phyloP scores from a whole-genome alignment of 805 yeast species.

The Candida succiphila region DNA sequence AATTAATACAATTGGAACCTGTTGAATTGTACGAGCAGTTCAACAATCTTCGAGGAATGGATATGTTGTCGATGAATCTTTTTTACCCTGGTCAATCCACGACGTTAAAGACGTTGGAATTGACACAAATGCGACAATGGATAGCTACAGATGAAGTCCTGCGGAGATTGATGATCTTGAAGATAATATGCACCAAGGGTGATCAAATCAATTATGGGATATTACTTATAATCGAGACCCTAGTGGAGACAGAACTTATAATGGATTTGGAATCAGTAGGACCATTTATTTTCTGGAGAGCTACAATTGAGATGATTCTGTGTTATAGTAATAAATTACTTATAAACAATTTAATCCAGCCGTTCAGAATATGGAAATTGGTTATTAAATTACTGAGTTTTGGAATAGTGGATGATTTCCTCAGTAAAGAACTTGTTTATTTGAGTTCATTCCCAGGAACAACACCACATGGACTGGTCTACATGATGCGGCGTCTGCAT shows the following conservation, averaged over 20 bases:
- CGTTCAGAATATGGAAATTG: constrained; percentile 12
- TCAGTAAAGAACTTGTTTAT: constrained; percentile 15
- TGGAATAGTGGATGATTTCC: constrained; percentile 11
- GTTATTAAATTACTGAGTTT: constrained; percentile 6
- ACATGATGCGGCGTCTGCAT: no score
- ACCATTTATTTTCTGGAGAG: constrained; percentile 16
- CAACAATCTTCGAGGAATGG: constrained; percentile 6
- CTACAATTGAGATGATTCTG: constrained; percentile 30
- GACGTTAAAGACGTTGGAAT: not conserved
- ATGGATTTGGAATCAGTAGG: constrained; percentile 16
- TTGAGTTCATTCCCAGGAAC: constrained; percentile 10
- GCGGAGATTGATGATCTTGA: constrained; percentile 1
- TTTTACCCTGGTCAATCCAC: constrained; percentile 7
- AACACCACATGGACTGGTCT: constrained; percentile 11
- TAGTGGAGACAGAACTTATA: constrained; percentile 29
- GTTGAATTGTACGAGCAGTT: constrained; percentile 6
- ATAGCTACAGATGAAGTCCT: constrained; percentile 12
- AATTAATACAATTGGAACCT: no score
- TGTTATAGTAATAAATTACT: no score
- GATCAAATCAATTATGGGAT: constrained; percentile 26
- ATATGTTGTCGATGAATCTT: constrained; percentile 11
- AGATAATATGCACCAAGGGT: no score
- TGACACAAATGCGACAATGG: constrained; percentile 11
- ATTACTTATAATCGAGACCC: constrained; percentile 27
- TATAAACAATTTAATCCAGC: no score